A percentile compares a stretch with the other conserved stretches of the same genome.
These are phyloP conservation scores for Amaranthus hypochondriacus DNA, from an alignment of 148 eudicot species.

Conservation along the genomic window DNA sequence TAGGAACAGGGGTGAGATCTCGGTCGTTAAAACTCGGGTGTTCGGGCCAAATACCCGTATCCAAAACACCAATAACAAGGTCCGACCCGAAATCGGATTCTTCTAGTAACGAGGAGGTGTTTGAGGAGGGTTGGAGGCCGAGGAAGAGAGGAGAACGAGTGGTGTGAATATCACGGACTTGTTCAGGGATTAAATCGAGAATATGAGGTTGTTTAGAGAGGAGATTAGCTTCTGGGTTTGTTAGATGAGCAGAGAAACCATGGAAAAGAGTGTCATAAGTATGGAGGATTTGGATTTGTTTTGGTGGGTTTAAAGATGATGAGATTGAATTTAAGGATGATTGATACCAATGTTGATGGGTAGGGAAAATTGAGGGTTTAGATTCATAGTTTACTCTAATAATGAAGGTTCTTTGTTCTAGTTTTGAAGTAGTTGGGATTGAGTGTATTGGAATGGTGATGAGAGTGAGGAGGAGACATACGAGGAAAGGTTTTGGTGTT, in stretches of 20 bases:
- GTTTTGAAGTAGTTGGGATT: slow-evolving; percentile 29
- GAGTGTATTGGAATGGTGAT: slow-evolving; percentile 3
- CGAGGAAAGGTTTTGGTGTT: background rate
- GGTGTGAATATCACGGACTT: slow-evolving; percentile 57
- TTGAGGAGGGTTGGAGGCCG: slow-evolving; percentile 37
- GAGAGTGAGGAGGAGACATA: slow-evolving; percentile 2
- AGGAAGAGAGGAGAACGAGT: slow-evolving; percentile 85
- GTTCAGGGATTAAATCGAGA: slow-evolving; percentile 63
- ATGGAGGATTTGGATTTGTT: slow-evolving; percentile 42
- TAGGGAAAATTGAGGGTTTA: slow-evolving; percentile 72
- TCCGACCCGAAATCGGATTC: slow-evolving; percentile 96
- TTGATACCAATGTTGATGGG: slow-evolving; percentile 80
- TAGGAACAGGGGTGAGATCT: slow-evolving; percentile 44
- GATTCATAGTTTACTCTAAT: slow-evolving; percentile 55
- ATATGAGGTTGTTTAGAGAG: slow-evolving; percentile 45
- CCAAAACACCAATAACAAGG: slow-evolving; percentile 75
- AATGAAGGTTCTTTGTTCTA: slow-evolving; percentile 54
- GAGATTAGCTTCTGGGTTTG: slow-evolving; percentile 36
- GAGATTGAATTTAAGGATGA: slow-evolving; percentile 50
- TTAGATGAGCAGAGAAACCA: slow-evolving; percentile 75
- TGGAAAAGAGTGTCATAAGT: slow-evolving; percentile 72
- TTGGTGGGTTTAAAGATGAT: background rate
- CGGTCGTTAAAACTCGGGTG: slow-evolving; percentile 68
- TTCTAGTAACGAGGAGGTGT: slow-evolving; percentile 40
- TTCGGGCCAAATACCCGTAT: slow-evolving; percentile 94